These are phyloP conservation scores for Fusarium sp. DNA, from an alignment of 2,329 filamentous ascomycete genomes.

Conservation along the genomic window DNA sequence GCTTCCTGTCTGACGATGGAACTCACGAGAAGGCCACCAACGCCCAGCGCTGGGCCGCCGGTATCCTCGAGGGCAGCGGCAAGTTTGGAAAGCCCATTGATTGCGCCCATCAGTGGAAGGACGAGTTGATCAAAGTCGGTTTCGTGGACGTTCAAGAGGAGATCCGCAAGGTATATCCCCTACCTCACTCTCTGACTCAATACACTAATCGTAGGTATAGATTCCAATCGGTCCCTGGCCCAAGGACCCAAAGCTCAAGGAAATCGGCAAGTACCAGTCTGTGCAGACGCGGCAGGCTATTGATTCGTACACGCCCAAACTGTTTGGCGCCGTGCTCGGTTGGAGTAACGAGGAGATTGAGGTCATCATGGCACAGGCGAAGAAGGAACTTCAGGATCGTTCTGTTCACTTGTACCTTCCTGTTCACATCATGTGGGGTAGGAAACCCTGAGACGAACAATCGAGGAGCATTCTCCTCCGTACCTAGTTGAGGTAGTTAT, in stretches of 20 bases:
- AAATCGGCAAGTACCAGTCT: conserved; percentile 21
- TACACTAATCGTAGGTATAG: background rate
- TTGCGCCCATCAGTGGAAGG: conserved; percentile 11
- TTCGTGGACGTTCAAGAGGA: background rate
- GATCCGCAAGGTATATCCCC: background rate
- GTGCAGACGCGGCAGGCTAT: conserved; percentile 25
- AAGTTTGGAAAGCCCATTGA: conserved; percentile 27
- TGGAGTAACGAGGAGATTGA: conserved; percentile 26
- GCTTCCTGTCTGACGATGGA: conserved; percentile 14
- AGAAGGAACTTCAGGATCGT: conserved; percentile 27
- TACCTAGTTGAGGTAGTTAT: background rate
- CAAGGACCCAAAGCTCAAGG: conserved; percentile 20
- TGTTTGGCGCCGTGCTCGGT: conserved; percentile 27
- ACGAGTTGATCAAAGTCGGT: background rate
- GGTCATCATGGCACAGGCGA: conserved; percentile 29
- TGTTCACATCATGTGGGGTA: conserved; percentile 26
- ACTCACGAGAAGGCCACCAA: conserved; percentile 8
- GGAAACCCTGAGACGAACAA: conserved; percentile 5
- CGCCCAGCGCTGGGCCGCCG: conserved; percentile 11
- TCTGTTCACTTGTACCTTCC: conserved; percentile 31
- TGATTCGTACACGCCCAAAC: conserved; percentile 29
- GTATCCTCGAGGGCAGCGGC: conserved; percentile 3
- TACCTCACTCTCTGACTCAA: too few species aligned
- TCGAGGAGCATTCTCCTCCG: background rate
- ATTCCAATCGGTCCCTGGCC: conserved; percentile 25